Conservation (phyloP, 2,329 filamentous ascomycete genomes). For the Polychaeton citri region DNA sequence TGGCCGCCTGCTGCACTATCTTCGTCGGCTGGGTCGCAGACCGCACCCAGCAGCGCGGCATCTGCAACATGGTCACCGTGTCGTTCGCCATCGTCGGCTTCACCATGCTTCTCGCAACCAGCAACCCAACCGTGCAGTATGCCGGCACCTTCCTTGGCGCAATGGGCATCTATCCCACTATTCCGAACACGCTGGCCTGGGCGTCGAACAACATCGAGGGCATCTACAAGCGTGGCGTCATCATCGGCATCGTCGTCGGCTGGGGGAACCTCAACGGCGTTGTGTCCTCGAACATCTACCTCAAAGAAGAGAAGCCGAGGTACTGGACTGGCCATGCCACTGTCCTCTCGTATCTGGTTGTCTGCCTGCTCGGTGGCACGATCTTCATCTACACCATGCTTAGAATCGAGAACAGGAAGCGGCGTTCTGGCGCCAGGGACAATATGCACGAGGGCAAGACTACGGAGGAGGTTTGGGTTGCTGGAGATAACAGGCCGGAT, state of each 20-base stretch:
- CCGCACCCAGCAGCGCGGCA: constrained; percentile 54
- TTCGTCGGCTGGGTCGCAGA: constrained; percentile 64
- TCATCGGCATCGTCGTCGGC: constrained; percentile 73
- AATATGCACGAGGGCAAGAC: constrained; percentile 51
- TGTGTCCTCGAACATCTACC: constrained; percentile 72
- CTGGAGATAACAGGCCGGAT: constrained; percentile 50
- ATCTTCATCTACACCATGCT: constrained; percentile 51
- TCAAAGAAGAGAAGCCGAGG: constrained; percentile 6
- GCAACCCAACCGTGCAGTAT: constrained; percentile 57
- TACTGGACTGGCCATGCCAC: constrained; percentile 37
- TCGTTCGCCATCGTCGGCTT: constrained; percentile 68
- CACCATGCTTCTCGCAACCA: constrained; percentile 58
- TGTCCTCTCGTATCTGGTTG: constrained; percentile 58
- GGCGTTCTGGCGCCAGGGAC: constrained; percentile 51
- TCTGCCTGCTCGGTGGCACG: constrained; percentile 58
- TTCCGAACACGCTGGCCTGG: constrained; percentile 82
- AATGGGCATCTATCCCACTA: constrained; percentile 76
- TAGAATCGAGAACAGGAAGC: constrained; percentile 53
- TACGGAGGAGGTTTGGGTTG: constrained; percentile 44
- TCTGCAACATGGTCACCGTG: constrained; percentile 68
- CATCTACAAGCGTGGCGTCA: constrained; percentile 81
- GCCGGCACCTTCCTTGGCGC: constrained; percentile 74
- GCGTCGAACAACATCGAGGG: constrained; percentile 78
- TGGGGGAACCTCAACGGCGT: constrained; percentile 76
- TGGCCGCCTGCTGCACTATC: constrained; percentile 56